Base-by-base conservation (phyloP, 176 grass and related monocot species). In the Juncus effusus region DNA sequence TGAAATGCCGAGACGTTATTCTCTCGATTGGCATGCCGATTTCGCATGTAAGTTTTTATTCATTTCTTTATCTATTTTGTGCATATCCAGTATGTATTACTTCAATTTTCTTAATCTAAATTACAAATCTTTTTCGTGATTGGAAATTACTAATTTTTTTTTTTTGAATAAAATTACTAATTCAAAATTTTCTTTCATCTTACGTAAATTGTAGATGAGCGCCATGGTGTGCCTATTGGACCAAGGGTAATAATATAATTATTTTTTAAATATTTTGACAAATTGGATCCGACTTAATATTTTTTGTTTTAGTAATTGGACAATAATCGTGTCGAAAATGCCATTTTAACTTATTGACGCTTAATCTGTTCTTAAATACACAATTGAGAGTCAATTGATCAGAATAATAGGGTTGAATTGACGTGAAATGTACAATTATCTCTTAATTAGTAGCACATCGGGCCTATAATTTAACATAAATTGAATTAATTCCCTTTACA, bases 151-250 rank as follows among this genome's bases (percentile, higher is more conserved):
- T 42, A 44, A 40, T 69, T 61, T n/a, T n/a, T n/a, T n/a, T n/a
- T n/a, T n/a, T n/a, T n/a, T n/a, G n/a, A n/a, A n/a, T n/a, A n/a
- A 37, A 4, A 2, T 13, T 51, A 65, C 54, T 42, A 44, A 40
- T 69, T 61, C 38, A 9, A 76, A 2, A 16, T 73, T 15, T 44
- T 4, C 19, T 61, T 71, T 51, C 9, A 5, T 62, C 65, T 45
- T 65, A 3, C 42, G 67, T 53, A 41, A 63, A 55, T 36, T 82
- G 61, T 60, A 90, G 86, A 79, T 74, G 82, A 82, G 39, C 78
- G 79, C 45, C 55, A 82, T 64, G 86, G 86, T 36, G 79, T 85
- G 70, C 75, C 70, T 1, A 85, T 85, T 42, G 82, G 86, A 69
- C 75, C 78, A 36, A 60, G 19, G 82, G 86, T 85, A 87, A 62